A percentile compares a stretch with the other conserved stretches of the same genome.
These are phyloP conservation scores for Cucurbita ficifolia DNA, from an alignment of 306 rosid species.

Conservation along the genomic window DNA sequence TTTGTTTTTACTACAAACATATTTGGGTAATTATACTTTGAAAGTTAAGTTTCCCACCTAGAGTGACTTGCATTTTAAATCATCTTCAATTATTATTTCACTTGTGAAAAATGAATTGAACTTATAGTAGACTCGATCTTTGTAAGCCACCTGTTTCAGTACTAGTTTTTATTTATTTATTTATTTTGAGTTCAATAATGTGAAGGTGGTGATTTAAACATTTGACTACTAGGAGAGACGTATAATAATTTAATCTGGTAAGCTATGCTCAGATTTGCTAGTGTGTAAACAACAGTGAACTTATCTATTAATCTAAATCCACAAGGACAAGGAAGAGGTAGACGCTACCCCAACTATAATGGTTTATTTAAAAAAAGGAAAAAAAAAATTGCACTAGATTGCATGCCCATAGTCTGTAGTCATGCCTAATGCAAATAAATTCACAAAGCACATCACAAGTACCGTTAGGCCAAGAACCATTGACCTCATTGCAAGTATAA, in stretches of 20 bases:
- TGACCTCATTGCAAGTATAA: not conserved
- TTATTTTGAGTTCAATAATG: not conserved
- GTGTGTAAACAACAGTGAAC: not conserved
- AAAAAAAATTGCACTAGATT: not conserved
- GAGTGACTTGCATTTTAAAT: not conserved
- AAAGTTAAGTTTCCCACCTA: not conserved
- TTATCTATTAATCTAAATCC: not conserved
- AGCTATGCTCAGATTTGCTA: not conserved
- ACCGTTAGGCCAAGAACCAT: not conserved
- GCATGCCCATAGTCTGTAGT: not conserved
- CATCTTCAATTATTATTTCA: not conserved
- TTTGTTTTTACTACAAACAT: not conserved
- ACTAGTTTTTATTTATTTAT: too few relatives aligned
- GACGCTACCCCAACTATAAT: not conserved
- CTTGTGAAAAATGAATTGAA: not conserved
- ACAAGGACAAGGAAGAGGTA: not conserved
- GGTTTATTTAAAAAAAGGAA: not conserved
- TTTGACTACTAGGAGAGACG: not conserved
- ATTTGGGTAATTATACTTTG: not conserved
- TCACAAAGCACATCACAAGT: not conserved
- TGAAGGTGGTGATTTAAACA: not conserved
- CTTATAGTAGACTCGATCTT: not conserved
- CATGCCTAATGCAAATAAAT: not conserved
- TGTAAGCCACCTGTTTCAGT: not conserved
- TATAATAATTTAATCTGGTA: not conserved